phyloP scores from a whole-genome alignment of 2,329 filamentous ascomycete genomes.

The Aspergillus calidoustus region DNA sequence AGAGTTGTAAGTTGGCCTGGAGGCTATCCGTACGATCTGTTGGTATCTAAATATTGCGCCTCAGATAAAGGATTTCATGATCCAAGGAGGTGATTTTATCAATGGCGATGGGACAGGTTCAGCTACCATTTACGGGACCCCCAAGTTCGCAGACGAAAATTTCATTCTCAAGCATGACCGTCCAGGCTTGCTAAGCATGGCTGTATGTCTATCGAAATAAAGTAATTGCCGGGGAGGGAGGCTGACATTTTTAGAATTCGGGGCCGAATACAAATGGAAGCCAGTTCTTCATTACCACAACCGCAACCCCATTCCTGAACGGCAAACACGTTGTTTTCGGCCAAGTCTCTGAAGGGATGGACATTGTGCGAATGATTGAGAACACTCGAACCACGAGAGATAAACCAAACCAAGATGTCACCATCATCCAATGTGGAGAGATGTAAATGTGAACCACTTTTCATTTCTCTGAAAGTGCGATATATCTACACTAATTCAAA shows the following conservation, averaged over 20 bases:
- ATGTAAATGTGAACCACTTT: slow-evolving; percentile 62
- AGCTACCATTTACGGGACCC: slow-evolving; percentile 83
- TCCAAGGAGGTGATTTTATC: slow-evolving; percentile 94
- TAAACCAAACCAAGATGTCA: slow-evolving; percentile 81
- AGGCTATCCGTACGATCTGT: neutral
- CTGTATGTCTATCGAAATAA: slow-evolving; percentile 59
- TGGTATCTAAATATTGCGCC: neutral
- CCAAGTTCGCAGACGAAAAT: slow-evolving; percentile 88
- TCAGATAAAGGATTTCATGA: slow-evolving; percentile 92
- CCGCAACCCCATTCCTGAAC: slow-evolving; percentile 83
- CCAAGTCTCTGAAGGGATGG: slow-evolving; percentile 85
- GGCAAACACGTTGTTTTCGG: slow-evolving; percentile 96
- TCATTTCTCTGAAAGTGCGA: neutral
- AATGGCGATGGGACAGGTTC: slow-evolving; percentile 92
- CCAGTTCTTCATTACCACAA: slow-evolving; percentile 97
- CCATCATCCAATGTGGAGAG: slow-evolving; percentile 86
- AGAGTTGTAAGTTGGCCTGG: slow-evolving; percentile 69
- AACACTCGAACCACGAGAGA: slow-evolving; percentile 84
- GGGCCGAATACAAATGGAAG: slow-evolving; percentile 92
- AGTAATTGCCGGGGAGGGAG: neutral
- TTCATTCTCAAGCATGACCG: slow-evolving; percentile 78
- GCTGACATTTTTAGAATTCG: slow-evolving; percentile 68
- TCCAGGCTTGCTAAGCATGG: slow-evolving; percentile 88
- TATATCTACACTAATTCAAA: neutral
- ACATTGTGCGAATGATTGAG: slow-evolving; percentile 91